Evolutionary conservation across 306 rosid species (phyloP).

Genomic region (Trifolium pratense): DNA sequence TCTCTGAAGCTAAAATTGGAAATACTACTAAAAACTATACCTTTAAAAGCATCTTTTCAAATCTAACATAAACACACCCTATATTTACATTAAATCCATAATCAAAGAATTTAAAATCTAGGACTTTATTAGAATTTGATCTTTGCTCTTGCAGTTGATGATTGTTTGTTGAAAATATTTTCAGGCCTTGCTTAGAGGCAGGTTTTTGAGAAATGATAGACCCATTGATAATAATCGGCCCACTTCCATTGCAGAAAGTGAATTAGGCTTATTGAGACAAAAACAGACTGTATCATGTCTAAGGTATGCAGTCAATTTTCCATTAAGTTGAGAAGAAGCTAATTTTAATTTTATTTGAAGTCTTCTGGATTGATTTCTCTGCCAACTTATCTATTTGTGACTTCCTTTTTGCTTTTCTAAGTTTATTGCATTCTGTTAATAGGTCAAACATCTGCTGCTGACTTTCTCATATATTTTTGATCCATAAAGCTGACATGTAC

Average conservation of each 20-base stretch:
- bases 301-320: constrained; percentile 61
- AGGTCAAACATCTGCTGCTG: constrained; percentile 6
- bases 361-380: constrained; percentile 33
- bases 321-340: constrained; percentile 14
- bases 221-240: constrained; percentile 62
- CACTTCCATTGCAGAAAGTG: constrained; percentile 82
- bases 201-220: constrained; percentile 91
- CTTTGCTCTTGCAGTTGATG: constrained; percentile 42
- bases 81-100: constrained; percentile 1
- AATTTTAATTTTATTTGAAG: constrained; percentile 14
- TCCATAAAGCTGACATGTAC: background rate
- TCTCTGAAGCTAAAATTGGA: background rate
- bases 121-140: constrained; percentile 31
- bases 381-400: background rate
- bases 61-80: background rate
- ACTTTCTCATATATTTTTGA: constrained; percentile 32
- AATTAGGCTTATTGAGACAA: constrained; percentile 86
- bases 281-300: constrained; percentile 91
- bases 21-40: constrained; percentile 14
- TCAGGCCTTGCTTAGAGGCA: constrained; percentile 94
- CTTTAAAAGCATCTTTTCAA: constrained; percentile 13
- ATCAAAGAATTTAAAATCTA: constrained; percentile 14
- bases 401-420: background rate
- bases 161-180: constrained; percentile 37
- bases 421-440: constrained; percentile 7